Evolutionary conservation across 768 basidiomycete species (phyloP), one percentile per base, ranked within the genome.

Genomic region (Termitomyces sp.): DNA sequence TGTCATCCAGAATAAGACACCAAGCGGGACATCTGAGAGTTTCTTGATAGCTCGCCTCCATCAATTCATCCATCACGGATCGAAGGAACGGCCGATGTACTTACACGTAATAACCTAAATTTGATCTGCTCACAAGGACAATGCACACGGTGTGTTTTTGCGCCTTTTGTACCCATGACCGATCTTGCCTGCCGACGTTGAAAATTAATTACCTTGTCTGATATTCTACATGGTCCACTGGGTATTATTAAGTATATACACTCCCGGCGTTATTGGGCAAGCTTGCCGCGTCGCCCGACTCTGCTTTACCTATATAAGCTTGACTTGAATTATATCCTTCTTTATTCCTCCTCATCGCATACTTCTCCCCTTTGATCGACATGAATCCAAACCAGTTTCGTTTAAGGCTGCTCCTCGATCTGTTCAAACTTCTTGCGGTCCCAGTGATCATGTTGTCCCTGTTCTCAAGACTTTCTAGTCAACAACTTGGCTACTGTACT

Each of bases 341-440:
- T 21, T 17, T n/a, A 25, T 25, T 25, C 23, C 17, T 49, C 16
- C 48, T 49, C 34, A 16, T 35, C 6, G 16, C 6, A 37, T 8
- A 48, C 6, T 40, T 14, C 21, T 48, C 39, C n/a, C 40, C 25
- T n/a, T 32, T 27, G 23, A 50, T 35, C 16, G 21, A 44, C 54
- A 76, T 77, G 76, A 66, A 76, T 56, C 76, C 76, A 46, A 66
- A 69, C 19, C 63, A 66, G 55, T 84, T 83, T 66, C 82, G 84
- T 42, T 63, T 72, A 12, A 75, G 84, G 37, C 71, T 85, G 53
- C 63, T 79, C 54, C 64, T 65, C 41, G 84, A 85, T 63, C 62
- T 85, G 34, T 63, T 67, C 39, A 71, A 67, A 14, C 69, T 73
- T 23, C 32, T 80, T 21, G 65, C 75, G 19, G 60, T 78, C 0